Conservation (phyloP, 1,284 basidiomycete species). For the Fomitopsis pinicola region DNA sequence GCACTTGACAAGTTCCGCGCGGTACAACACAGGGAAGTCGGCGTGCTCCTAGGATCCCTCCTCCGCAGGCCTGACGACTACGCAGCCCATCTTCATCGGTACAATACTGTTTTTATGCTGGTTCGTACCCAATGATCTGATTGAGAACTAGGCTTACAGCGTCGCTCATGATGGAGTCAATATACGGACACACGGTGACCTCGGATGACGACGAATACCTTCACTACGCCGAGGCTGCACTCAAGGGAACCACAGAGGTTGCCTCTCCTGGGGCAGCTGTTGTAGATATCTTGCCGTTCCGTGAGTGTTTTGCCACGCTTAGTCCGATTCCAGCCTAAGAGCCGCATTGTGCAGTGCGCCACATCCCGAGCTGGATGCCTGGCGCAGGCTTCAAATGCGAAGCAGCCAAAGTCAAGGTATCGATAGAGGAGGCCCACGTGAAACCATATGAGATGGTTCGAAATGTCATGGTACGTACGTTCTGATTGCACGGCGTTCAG, state of each 20-base stretch:
- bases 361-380: slow-evolving; percentile 23
- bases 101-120: background rate
- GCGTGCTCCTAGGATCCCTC: background rate
- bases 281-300: slow-evolving; percentile 14
- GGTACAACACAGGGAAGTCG: background rate
- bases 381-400: slow-evolving; percentile 24
- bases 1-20: background rate
- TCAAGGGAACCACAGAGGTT: slow-evolving; percentile 8
- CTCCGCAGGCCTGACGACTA: background rate
- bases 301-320: background rate
- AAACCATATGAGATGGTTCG: background rate
- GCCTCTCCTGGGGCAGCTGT: slow-evolving; percentile 14
- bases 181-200: slow-evolving; percentile 13
- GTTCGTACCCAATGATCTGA: background rate
- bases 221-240: slow-evolving; percentile 10
- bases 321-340: too few species aligned
- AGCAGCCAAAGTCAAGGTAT: slow-evolving; percentile 9
- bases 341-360: slow-evolving; percentile 8
- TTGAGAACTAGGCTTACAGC: slow-evolving; percentile 7
- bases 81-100: background rate
- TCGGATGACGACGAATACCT: slow-evolving; percentile 10
- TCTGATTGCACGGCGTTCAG: too few species aligned
- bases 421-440: background rate
- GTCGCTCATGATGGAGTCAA: slow-evolving; percentile 10
- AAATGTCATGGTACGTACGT: background rate